Evolutionary conservation across 306 rosid genomes (phyloP).

Genomic region (Cicer cuneatum): DNA sequence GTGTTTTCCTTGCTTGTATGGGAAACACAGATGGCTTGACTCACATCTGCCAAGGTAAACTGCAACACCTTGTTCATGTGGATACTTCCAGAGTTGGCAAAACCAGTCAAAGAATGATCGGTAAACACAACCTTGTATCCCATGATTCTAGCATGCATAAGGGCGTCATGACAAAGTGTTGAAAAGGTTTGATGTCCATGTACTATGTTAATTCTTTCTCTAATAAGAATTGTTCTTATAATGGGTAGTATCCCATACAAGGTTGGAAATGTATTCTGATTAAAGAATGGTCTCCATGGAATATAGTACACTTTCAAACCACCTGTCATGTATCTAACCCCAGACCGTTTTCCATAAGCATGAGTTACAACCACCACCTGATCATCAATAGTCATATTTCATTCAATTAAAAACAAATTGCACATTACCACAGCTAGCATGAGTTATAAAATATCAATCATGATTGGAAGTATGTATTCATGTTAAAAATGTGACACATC

Average conservation of each 20-base stretch:
- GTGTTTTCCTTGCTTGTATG: slow-evolving; percentile 97
- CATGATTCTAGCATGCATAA: slow-evolving; percentile 84
- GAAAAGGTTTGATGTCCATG: slow-evolving; percentile 98
- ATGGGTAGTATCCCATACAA: slow-evolving; percentile 80
- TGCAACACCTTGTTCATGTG: slow-evolving; percentile 97
- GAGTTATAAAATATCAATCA: not conserved
- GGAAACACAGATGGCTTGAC: slow-evolving; percentile 93
- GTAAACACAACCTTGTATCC: slow-evolving; percentile 89
- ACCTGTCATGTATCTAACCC: slow-evolving; percentile 87
- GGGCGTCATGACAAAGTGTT: slow-evolving; percentile 81
- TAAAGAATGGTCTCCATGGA: slow-evolving; percentile 86
- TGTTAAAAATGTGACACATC: not conserved
- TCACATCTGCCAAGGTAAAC: slow-evolving; percentile 90
- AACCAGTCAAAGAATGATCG: slow-evolving; percentile 91
- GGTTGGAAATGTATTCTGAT: slow-evolving; percentile 85
- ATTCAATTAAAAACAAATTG: not conserved
- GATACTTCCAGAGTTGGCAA: slow-evolving; percentile 87
- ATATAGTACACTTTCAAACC: slow-evolving; percentile 85
- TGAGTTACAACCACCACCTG: slow-evolving; percentile 95
- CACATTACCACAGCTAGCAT: not conserved
- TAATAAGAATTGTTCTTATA: slow-evolving; percentile 72
- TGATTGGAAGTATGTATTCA: not conserved
- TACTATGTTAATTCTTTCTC: slow-evolving; percentile 73
- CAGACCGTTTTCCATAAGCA: slow-evolving; percentile 83
- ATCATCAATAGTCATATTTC: slow-evolving; percentile 8